phyloP scores from a whole-genome alignment of 2,329 filamentous ascomycete genomes.

The Diaporthe vaccinii region DNA sequence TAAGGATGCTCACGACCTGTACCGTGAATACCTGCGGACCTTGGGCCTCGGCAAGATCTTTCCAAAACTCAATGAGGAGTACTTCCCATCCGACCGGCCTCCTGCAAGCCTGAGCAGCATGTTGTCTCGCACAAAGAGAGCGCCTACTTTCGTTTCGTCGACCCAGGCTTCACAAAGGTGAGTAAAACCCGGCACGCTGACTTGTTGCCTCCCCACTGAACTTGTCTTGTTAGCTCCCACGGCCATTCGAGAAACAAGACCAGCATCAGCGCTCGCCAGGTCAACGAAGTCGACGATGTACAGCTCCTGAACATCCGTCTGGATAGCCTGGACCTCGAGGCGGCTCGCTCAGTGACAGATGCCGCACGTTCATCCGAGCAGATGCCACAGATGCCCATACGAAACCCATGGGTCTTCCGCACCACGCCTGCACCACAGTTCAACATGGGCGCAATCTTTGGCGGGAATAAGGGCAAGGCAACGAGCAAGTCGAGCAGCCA shows the following conservation, averaged over 20 bases:
- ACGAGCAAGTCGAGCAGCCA: neutral
- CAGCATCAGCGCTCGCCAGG: neutral
- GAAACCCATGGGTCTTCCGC: constrained; percentile 42
- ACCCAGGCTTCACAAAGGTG: constrained; percentile 11
- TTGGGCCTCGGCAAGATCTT: constrained; percentile 60
- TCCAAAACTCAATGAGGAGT: constrained; percentile 53
- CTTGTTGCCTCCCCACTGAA: neutral
- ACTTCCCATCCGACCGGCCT: constrained; percentile 44
- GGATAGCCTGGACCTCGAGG: constrained; percentile 35
- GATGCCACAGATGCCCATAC: constrained; percentile 11
- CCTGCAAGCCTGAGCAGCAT: constrained; percentile 19
- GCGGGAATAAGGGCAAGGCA: neutral
- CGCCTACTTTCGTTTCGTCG: neutral
- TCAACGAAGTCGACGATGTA: constrained; percentile 22
- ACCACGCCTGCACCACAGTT: constrained; percentile 28
- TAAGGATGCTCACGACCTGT: constrained; percentile 65
- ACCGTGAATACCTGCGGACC: constrained; percentile 56
- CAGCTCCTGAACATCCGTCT: constrained; percentile 32
- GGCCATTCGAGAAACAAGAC: neutral
- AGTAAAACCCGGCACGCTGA: neutral
- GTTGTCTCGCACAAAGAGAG: constrained; percentile 29
- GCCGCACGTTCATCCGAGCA: constrained; percentile 4
- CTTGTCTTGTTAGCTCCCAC: neutral
- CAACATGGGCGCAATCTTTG: neutral
- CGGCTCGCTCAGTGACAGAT: constrained; percentile 35